Evolutionary conservation across 2,329 filamentous ascomycete genomes (phyloP).

Genomic region (Fusarium domesticum): DNA sequence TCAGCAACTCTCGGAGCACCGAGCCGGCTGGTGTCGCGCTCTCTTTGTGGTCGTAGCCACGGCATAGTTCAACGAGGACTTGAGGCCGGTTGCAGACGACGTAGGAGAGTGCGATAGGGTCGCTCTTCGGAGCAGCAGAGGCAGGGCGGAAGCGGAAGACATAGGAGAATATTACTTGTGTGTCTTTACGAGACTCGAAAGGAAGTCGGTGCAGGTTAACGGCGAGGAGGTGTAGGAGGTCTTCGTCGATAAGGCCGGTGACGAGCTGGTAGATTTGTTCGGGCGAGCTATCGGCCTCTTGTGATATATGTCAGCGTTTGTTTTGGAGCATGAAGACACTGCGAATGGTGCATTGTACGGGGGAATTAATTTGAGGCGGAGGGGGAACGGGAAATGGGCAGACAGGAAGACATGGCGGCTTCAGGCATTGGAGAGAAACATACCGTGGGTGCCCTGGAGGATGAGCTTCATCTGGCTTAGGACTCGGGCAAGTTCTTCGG

Average conservation of each 20-base stretch:
- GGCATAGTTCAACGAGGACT: slow-evolving; percentile 82
- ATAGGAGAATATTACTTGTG: slow-evolving; percentile 92
- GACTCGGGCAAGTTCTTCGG: slow-evolving; percentile 82
- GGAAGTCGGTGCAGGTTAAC: slow-evolving; percentile 79
- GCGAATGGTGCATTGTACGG: too few species aligned
- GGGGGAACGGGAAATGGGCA: not conserved
- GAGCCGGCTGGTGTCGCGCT: slow-evolving; percentile 89
- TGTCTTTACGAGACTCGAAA: slow-evolving; percentile 95
- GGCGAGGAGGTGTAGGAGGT: slow-evolving; percentile 81
- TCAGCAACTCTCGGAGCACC: slow-evolving; percentile 81
- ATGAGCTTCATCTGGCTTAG: slow-evolving; percentile 88
- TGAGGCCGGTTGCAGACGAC: slow-evolving; percentile 84
- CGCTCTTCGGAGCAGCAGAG: slow-evolving; percentile 62
- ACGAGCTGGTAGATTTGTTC: slow-evolving; percentile 88
- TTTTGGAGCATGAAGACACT: too few species aligned
- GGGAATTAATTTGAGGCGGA: too few species aligned
- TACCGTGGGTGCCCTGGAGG: slow-evolving; percentile 90
- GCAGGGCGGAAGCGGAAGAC: slow-evolving; percentile 84
- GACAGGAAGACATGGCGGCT: not conserved
- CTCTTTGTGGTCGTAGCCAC: slow-evolving; percentile 85
- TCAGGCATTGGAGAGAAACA: slow-evolving; percentile 13
- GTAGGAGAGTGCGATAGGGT: slow-evolving; percentile 83
- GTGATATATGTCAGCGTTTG: slow-evolving; percentile 9
- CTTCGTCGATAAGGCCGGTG: slow-evolving; percentile 80
- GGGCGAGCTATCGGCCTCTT: slow-evolving; percentile 81